Evolutionary conservation across 1,139 yeast species (phyloP), one percentile per base, ranked within the genome.

Genomic region (Petasospora rhodanensis): DNA sequence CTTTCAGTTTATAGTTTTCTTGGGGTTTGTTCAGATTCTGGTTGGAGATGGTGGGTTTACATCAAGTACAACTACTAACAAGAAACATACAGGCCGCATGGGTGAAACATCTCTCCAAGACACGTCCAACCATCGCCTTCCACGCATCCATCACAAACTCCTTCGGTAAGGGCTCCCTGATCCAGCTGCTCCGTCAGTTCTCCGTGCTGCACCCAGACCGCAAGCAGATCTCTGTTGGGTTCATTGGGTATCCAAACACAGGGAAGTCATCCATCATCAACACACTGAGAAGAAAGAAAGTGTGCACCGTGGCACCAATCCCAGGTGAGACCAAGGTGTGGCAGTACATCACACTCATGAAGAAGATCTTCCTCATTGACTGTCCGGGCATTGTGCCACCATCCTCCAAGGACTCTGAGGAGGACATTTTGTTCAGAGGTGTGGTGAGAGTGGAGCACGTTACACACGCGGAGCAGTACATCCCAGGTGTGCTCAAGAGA

Each of bases 321-420:
- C 98, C 98, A 19, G 98, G 98, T 57, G 98, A 91, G 58, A 91
- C 98, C 28, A 91, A 91, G 62, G 97, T 91, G 27, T 91, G 98
- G 98, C 98, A 91, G 67, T 91, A 91, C 64, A 87, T 91, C 53
- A 89, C 98, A 3, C 70, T 91, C 54, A 91, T 91, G 96, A 87
- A 89, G 69, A 75, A 89, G 49, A 91, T 91, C 35, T 91, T 87
- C 62, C 68, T 91, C 52, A 91, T 91, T 54, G 98, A 91, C 63
- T 91, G 98, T 68, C 98, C 98, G 3, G 98, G 98, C 62, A 89
- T 91, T 56, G 98, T 93, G 6, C 98, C 98, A 7, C 98, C 98
- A 21, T 83, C 94, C 18, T 59, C 76, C 19, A 86, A 80, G 51
- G 98, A 91, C 57, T 63, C 91, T 2, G 94, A 87, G 55, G 78